phyloP scores from a whole-genome alignment of 2,329 filamentous ascomycete species.

The Sarocladium strictum region DNA sequence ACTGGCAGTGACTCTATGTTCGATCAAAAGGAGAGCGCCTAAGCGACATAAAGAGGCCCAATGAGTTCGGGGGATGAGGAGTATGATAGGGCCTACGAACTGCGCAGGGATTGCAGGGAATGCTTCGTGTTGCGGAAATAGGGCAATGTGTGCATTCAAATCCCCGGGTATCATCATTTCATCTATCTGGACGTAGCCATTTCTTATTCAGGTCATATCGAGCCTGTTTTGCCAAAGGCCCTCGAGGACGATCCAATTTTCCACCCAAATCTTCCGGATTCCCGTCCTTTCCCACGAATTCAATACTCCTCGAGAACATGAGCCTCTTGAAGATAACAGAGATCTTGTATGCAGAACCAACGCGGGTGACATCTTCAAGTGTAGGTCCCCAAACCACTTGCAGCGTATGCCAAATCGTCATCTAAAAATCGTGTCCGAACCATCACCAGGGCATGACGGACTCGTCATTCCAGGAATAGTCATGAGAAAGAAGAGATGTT shows the following conservation, averaged over 20 bases:
- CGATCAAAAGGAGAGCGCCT: too few relatives aligned
- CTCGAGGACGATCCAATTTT: background rate
- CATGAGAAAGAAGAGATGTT: background rate
- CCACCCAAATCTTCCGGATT: background rate
- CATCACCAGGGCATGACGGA: background rate
- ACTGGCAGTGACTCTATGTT: too few relatives aligned
- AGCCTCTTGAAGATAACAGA: background rate
- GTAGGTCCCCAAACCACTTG: background rate
- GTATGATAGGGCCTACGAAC: too few relatives aligned
- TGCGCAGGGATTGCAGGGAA: too few relatives aligned
- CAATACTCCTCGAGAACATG: background rate
- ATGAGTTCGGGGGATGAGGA: too few relatives aligned
- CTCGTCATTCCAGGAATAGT: background rate
- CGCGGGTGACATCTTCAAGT: background rate
- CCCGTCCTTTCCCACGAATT: too few relatives aligned
- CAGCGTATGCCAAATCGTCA: background rate
- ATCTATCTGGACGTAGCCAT: background rate
- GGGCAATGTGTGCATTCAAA: background rate
- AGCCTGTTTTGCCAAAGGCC: background rate
- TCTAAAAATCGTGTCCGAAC: background rate
- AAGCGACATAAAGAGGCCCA: too few relatives aligned
- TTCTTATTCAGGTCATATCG: background rate
- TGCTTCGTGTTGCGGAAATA: slow-evolving; percentile 14
- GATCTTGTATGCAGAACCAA: too few relatives aligned
- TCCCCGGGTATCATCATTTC: slow-evolving; percentile 1